Percentiles rank a stretch among this genome's conserved stretches.
These are phyloP conservation scores for Podaxis sp. DNA, from an alignment of 768 basidiomycete species.

Conservation along the genomic window DNA sequence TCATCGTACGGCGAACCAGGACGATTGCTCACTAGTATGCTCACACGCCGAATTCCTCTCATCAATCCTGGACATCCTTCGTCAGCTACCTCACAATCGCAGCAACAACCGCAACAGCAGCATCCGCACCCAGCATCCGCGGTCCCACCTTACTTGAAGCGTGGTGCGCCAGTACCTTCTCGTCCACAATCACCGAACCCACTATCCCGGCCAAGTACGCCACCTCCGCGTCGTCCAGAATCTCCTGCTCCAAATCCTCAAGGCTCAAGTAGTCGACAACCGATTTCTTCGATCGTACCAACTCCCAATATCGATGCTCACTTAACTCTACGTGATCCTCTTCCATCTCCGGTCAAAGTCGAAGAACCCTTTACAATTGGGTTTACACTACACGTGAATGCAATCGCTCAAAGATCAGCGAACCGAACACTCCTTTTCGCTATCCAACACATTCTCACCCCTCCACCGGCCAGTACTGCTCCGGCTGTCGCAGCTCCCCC, in stretches of 20 bases:
- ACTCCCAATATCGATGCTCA: constrained; percentile 44
- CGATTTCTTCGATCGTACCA: constrained; percentile 19
- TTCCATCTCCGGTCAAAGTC: constrained; percentile 43
- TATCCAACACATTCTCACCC: constrained; percentile 60
- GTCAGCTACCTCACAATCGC: constrained; percentile 62
- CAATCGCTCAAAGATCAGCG: constrained; percentile 21
- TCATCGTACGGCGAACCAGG: constrained; percentile 86
- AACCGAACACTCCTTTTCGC: constrained; percentile 48
- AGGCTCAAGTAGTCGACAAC: constrained; percentile 32
- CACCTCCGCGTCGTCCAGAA: constrained; percentile 44
- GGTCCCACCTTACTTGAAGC: constrained; percentile 74
- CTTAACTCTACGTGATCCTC: constrained; percentile 53
- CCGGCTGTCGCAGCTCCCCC: constrained; percentile 21
- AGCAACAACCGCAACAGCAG: constrained; percentile 53
- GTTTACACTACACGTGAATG: constrained; percentile 46
- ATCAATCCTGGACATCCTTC: constrained; percentile 46
- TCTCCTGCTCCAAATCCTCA: constrained; percentile 29
- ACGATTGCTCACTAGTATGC: constrained; percentile 81
- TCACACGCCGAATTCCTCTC: constrained; percentile 78
- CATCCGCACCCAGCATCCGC: constrained; percentile 61
- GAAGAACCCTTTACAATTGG: constrained; percentile 61
- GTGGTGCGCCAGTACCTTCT: constrained; percentile 28
- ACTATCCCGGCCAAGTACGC: constrained; percentile 55
- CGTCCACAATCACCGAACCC: constrained; percentile 22
- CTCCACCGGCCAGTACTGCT: constrained; percentile 25